Evolutionary conservation across 805 yeast species (phyloP), one percentile per base, ranked within the genome.

Genomic region (Candida pseudofarinosa): DNA sequence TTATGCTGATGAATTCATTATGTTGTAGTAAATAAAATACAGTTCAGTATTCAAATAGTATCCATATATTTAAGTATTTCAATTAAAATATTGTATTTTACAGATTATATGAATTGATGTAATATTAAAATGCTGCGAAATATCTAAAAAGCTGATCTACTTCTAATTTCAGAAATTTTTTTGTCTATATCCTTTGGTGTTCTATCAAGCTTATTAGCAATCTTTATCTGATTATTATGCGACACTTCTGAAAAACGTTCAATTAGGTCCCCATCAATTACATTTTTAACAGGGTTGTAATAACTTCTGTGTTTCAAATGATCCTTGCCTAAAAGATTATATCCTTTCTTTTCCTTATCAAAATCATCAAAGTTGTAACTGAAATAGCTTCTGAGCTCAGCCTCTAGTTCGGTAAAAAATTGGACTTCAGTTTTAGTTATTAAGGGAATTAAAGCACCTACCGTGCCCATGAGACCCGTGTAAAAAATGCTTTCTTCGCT

Each of bases 241-340:
- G 55, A 53, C 16, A 77, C 56, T 7, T 59, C 54, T 38, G 55
- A 62, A 53, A 69, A 86, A 34, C 62, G 58, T 53, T 88, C 97
- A 38, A 91, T 69, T 13, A 87, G 67, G 57, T 93, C 98, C 7
- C 99, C 99, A 63, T 93, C 97, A 33, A 93, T 73, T 2, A 85
- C 81, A 39, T 79, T 75, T 48, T 81, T 83, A 2, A 74, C 77
- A 0, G 97, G 97, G n/a, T 79, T 80, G 58, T 88, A 88, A 55
- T 83, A 85, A 40, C 97, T 75, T 42, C 97, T 66, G 58, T 74
- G 90, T 43, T 75, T 76, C 48, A 77, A 45, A 44, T 82, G 86
- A 48, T 84, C 85, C 43, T 93, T 71, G 0, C 84, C 91, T 2
- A 81, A 69, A n/a, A 80, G 43, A 3, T 74, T 59, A 16, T 57